Evolutionary conservation across 108 stramenopile genomes (phyloP), one percentile per base, ranked within the genome.

Genomic region (Nitzschia putrida): DNA sequence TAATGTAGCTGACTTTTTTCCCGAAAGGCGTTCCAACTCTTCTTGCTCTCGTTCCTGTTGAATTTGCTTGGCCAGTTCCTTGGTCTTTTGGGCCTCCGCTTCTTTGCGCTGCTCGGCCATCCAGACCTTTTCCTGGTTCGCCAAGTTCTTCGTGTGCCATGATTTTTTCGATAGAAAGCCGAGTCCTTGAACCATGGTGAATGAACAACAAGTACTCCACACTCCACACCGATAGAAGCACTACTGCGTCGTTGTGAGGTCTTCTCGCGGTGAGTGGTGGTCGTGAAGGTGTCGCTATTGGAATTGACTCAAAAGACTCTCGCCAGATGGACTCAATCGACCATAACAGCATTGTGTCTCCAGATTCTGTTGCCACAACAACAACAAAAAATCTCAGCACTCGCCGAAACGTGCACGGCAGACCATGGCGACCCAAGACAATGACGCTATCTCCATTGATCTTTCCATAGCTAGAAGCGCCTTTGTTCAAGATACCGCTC

Each of bases 121-220:
- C 94, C 95, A 98, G 23, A 98, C 95, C 68, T 88, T 93, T 84
- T 98, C 95, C 76, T 95, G 91, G 76, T 98, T 98, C 60, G 89
- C 85, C 34, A 95, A 68, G 56, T 92, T 96, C 44, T 88, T 84
- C 43, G 93, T 89, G 66, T 98, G 95, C 94, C 95, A 98, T 82
- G 88, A 88, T 80, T 98, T 98, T 73, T 97, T 98, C 55, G 88
- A 83, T 22, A 98, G 67, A 82, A 98, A 98, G 16, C 88, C 92
- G 20, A 97, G 71, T 7, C 92, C 92, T 39, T 90, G 86, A 58
- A 92, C 82, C 86, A 87, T 87, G n/a, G 6, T 77, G 74, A 40
- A 24, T 4, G n/a, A 24, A 2, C 49, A 5, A 50, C 20, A 50
- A 18, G 49, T 50, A 18, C n/a, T n/a, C n/a, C n/a, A n/a, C n/a